Base-by-base conservation (phyloP, 1,284 basidiomycete genomes). In the Cryptococcus jaspeensis region DNA sequence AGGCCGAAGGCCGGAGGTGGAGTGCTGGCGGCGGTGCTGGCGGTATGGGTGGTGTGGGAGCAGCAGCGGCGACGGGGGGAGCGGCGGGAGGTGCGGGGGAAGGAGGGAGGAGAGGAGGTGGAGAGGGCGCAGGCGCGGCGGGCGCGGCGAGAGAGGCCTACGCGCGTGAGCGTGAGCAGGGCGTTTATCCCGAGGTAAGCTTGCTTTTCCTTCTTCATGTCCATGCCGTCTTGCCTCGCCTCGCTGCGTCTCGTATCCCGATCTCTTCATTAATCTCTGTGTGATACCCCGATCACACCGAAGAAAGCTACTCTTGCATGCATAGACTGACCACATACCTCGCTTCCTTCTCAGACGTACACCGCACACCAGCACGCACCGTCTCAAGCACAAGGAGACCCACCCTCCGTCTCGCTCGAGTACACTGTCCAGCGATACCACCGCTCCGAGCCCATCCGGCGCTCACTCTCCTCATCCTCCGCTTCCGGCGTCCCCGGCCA, bases 351-450 rank as follows among this genome's bases (percentile, higher is more conserved):
- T 43, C 13, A 38, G 36, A 44, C 40, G 6, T 28, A 50, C 8
- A 15, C 32, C 25, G 5, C 32, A 23, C 22, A 2, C 28, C 22
- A 38, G 1, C 52, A 35, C 5, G 25, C 18, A 25, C 13, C 5
- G 15, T 23, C 16, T 44, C 50, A 22, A 25, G 35, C 2, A 15
- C 9, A 50, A 22, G 20, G 20, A 23, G 41, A 18, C n/a, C 41
- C 3, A 5, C n/a, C n/a, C n/a, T n/a, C n/a, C n/a, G 35, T 53
- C 8, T 40, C 32, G 22, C 35, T 58, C 22, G 52, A 58, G 36
- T 53, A 58, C 41, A 53, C 41, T 16, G 47, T 53, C 8, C 45
- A 45, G 20, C 52, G 39, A 36, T 58, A 58, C 38, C 45, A 28
- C 15, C 56, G 56, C 13, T 11, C 20, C 13, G 48, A 40, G 4